These are phyloP conservation scores for Erysiphe pisi DNA, from an alignment of 2,329 filamentous ascomycete genomes.

Conservation along the genomic window DNA sequence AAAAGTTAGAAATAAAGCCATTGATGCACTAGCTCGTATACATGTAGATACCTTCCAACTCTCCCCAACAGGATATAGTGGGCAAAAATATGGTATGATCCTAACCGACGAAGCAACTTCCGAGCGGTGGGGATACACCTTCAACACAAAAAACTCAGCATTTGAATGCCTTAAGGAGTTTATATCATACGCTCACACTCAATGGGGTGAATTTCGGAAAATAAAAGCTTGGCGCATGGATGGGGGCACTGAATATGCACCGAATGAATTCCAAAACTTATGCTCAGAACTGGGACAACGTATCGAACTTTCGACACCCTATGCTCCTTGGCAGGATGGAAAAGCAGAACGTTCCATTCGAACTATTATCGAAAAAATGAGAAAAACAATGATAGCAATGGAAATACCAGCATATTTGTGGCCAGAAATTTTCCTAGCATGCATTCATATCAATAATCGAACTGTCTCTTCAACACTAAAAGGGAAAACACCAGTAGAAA, in stretches of 20 bases:
- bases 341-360: conserved; percentile 24
- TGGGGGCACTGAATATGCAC: background rate
- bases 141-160: conserved; percentile 8
- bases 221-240: conserved; percentile 26
- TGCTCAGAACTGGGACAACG: conserved; percentile 23
- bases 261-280: background rate
- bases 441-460: conserved; percentile 2
- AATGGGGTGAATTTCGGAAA: conserved; percentile 17
- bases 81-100: conserved; percentile 18
- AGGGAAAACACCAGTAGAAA: background rate
- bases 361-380: conserved; percentile 5
- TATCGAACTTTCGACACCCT: conserved; percentile 25
- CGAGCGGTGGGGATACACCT: background rate
- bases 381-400: conserved; percentile 22
- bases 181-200: background rate
- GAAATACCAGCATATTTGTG: conserved; percentile 12
- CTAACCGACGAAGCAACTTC: background rate
- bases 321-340: conserved; percentile 23
- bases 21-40: conserved; percentile 24
- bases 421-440: conserved; percentile 18
- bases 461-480: conserved; percentile 17
- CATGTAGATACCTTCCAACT: conserved; percentile 22
- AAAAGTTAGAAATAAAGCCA: background rate
- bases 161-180: conserved; percentile 26
- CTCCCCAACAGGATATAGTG: background rate